Base-by-base conservation (phyloP, 192 early-diverging fungal species). In the Coemansia brasiliensis region DNA sequence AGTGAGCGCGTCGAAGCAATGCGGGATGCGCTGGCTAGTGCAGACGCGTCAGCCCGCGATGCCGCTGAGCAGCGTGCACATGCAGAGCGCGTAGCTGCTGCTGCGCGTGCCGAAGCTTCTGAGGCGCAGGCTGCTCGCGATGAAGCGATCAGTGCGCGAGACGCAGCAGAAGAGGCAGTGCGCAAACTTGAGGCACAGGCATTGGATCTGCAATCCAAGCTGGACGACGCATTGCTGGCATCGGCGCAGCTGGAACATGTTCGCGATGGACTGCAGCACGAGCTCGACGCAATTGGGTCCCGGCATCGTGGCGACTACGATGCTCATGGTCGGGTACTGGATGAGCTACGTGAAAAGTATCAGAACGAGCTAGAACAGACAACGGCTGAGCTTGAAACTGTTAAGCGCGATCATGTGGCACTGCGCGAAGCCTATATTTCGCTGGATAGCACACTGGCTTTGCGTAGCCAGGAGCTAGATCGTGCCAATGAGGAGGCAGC, bases 351-450 rank as follows among this genome's bases (percentile, higher is more conserved):
- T 11, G 86, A 83, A 52, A 94, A 90, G 69, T 94, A 92, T 66
- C 90, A 92, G 63, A 88, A 85, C 58, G 92, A 96, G 79, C 76
- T 94, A 18, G 87, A 92, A 54, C 83, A 87, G 41, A 81, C 92
- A 42, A 82, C 87, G 55, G 70, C 80, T 8, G 94, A 96, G 69
- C 82, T 94, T 44, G 92, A 96, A 53, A 64, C 82, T 3, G 91
- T 91, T 69, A 83, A 81, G 74, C 80, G 71, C 39, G 83, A 84
- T 43, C 46, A 80, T 37, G 64, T 91, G 22, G 80, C 78, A 26
- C 78, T 92, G 65, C 88, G 88, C 50, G 88, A 92, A 52, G 69
- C 79, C n/a, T 84, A 88, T 50, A 84, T 84, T 29, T 80, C 82
- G 7, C 74, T 94, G 12, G 88, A 88, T 57, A 69, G 59, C 21